Conservation (phyloP, 2,329 filamentous ascomycete genomes). For the Pestalotiopsis sp. region DNA sequence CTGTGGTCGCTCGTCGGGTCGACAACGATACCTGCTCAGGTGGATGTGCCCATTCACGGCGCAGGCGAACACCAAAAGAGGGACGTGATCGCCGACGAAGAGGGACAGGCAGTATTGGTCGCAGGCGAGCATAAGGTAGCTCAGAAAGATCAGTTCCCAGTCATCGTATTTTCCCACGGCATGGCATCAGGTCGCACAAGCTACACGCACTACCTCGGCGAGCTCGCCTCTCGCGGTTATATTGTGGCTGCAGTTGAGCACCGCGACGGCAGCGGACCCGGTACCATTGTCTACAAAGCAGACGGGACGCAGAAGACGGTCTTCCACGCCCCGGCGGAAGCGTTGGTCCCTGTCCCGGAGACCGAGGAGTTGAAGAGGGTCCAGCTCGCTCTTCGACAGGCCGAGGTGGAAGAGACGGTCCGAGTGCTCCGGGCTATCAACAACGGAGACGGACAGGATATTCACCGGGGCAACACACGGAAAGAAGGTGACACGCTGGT, state of each 20-base stretch:
- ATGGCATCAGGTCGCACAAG: slow-evolving; percentile 53
- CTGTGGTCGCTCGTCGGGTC: slow-evolving; percentile 45
- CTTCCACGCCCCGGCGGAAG: slow-evolving; percentile 4
- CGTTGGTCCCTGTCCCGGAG: slow-evolving; percentile 32
- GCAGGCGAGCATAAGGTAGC: slow-evolving; percentile 19
- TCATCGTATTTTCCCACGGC: slow-evolving; percentile 56
- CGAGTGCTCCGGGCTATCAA: slow-evolving; percentile 44
- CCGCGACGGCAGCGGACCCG: slow-evolving; percentile 54
- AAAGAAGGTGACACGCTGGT: slow-evolving; percentile 49
- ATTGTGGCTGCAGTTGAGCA: slow-evolving; percentile 55
- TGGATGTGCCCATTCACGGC: slow-evolving; percentile 45
- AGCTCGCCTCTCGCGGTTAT: slow-evolving; percentile 52
- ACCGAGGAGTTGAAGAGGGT: slow-evolving; percentile 46
- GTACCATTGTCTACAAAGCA: slow-evolving; percentile 39
- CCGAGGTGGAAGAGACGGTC: slow-evolving; percentile 51
- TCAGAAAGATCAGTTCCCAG: slow-evolving; percentile 33
- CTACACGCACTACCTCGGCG: slow-evolving; percentile 54
- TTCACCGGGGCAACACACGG: slow-evolving; percentile 46
- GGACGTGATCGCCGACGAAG: slow-evolving; percentile 13
- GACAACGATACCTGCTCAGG: slow-evolving; percentile 50
- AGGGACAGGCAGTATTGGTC: slow-evolving; percentile 14
- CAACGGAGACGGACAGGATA: slow-evolving; percentile 36
- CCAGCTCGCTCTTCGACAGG: slow-evolving; percentile 53
- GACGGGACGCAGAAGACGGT: slow-evolving; percentile 39
- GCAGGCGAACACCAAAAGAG: neutral